Base-by-base conservation (phyloP, 2,329 filamentous ascomycete species). In the Aspergillus pseudoterreus region DNA sequence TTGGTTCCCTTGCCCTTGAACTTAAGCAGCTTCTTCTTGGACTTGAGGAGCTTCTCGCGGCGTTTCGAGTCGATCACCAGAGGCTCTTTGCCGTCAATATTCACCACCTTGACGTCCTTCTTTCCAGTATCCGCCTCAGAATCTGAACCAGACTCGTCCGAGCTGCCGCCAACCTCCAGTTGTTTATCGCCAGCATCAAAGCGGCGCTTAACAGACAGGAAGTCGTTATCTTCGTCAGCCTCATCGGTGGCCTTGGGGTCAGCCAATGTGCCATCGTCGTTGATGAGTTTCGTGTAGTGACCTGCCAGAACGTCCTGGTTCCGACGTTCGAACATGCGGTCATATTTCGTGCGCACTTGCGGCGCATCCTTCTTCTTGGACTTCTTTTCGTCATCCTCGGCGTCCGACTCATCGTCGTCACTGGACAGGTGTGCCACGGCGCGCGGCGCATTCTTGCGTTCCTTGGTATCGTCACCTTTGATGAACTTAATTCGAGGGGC, bases 281-380 rank as follows among this genome's bases (percentile, higher is more conserved):
- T 79, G 54, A 97, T 85, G 57, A 99, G 81, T 65, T 92, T 96
- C 53, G 84, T 83, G 76, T 96, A 97, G 73, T 99, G 94, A 50
- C 87, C 85, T n/a, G 92, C 92, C 57, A 99, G 74, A 30, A 99
- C 88, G 66, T 96, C 92, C 72, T 97, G 92, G 72, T 99, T 99
- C 62, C 87, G 88, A 54, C 94, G 82, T 76, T 96, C 92, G 71
- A 97, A 96, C 94, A 99, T 97, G 61, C 90, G 87, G 71, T 99
- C 91, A 69, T 95, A 95, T 71, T 96, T 97, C 30, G 95, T 99
- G 55, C 91, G 83, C 15, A 96, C 89, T 61, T 67, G 62, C 35
- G 60, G 61, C 45, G 85, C 82, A 10, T 80, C 77, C 73, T 88
- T 86, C 72, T 85, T 84, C 68, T 82, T 84, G 54, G 77, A 73